Evolutionary conservation across 2,329 filamentous ascomycete species (phyloP).

Genomic region (Huntiella abstrusa): DNA sequence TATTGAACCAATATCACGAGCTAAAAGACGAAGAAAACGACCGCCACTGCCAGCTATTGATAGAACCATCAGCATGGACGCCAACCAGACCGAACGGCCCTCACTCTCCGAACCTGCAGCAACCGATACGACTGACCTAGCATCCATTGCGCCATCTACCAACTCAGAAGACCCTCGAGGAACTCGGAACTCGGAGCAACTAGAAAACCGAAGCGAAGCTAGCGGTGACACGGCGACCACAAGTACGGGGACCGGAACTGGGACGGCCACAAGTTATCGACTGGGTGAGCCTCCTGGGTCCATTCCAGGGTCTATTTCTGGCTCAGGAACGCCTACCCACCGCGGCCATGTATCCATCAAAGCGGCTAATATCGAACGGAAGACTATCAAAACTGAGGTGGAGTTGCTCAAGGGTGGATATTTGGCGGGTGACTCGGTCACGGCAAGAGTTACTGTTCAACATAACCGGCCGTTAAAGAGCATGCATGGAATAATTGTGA

Average conservation of each 20-base stretch:
- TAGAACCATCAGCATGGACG: slow-evolving; percentile 1
- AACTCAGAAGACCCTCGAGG: slow-evolving; percentile 23
- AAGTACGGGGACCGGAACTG: slow-evolving; percentile 11
- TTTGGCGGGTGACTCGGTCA: slow-evolving; percentile 65
- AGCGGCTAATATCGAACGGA: slow-evolving; percentile 32
- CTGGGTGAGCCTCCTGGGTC: neutral
- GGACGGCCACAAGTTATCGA: slow-evolving; percentile 7
- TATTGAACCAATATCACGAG: slow-evolving; percentile 57
- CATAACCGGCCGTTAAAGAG: slow-evolving; percentile 84
- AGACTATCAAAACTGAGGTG: slow-evolving; percentile 71
- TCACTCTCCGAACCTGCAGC: no score
- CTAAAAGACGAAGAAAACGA: slow-evolving; percentile 36
- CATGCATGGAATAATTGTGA: slow-evolving; percentile 80
- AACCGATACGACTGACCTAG: neutral
- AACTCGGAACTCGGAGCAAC: slow-evolving; percentile 15
- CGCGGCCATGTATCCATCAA: slow-evolving; percentile 5
- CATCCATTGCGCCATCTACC: slow-evolving; percentile 21
- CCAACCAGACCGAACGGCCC: no score
- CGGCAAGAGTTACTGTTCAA: slow-evolving; percentile 62
- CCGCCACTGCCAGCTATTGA: neutral
- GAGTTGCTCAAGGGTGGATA: slow-evolving; percentile 70
- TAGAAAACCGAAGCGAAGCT: slow-evolving; percentile 45
- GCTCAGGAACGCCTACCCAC: slow-evolving; percentile 8
- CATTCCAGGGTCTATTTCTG: neutral
- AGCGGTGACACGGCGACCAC: slow-evolving; percentile 44